phyloP scores from a whole-genome alignment of 257 asterid species.

The Lycium barbarum region DNA sequence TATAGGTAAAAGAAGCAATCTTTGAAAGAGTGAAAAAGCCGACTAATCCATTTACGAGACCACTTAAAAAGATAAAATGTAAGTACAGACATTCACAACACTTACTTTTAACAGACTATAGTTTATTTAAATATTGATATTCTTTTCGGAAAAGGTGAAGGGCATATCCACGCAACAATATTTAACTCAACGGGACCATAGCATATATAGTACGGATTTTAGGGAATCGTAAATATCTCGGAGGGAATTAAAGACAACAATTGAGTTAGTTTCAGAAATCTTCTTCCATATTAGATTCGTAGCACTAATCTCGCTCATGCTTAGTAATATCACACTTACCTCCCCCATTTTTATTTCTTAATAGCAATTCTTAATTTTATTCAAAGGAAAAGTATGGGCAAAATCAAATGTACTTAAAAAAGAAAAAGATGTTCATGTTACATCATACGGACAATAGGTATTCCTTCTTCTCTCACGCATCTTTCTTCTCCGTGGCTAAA shows the following conservation, averaged over 20 bases:
- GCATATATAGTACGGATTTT: not conserved
- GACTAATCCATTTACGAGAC: not conserved
- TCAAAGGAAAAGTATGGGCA: not conserved
- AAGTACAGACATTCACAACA: not conserved
- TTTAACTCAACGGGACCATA: not conserved
- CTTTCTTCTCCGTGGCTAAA: not conserved
- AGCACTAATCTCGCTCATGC: not conserved
- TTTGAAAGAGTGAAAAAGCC: not conserved
- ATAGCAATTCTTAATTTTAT: not conserved
- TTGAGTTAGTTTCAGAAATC: not conserved
- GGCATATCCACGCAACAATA: not conserved
- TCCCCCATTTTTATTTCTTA: not conserved
- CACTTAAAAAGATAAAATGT: not conserved
- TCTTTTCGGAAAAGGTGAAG: not conserved
- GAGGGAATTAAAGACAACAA: not conserved
- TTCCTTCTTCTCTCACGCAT: not conserved
- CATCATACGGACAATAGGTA: too few species aligned
- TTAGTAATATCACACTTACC: not conserved
- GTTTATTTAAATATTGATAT: not conserved
- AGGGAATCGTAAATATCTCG: not conserved
- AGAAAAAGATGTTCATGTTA: not conserved
- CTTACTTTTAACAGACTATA: too few species aligned
- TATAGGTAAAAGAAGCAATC: not conserved
- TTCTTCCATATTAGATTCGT: not conserved
- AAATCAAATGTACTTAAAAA: not conserved